Conservation (phyloP, 192 early-diverging fungal species). For the Chytriomyces hyalinus region DNA sequence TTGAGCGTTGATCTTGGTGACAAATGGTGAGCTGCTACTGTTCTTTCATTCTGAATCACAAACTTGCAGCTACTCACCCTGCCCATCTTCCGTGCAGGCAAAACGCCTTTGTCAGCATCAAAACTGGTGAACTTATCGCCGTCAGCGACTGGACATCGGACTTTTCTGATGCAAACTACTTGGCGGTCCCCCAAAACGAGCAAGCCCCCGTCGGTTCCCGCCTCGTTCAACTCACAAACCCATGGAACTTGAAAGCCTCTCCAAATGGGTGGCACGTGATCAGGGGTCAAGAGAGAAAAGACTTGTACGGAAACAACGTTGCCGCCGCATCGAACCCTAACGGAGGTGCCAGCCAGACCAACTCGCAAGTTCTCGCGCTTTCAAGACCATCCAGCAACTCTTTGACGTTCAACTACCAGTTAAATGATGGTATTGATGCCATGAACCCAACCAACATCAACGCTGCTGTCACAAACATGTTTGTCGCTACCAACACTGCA, state of each 20-base stretch:
- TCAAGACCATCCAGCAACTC: no score
- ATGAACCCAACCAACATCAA: no score
- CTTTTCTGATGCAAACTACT: not conserved
- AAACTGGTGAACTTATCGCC: constrained; percentile 1
- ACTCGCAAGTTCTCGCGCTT: not conserved
- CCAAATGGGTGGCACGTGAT: no score
- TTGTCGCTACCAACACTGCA: no score
- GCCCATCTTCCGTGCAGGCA: not conserved
- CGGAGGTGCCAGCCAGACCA: not conserved
- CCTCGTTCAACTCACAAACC: not conserved
- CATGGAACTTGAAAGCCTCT: not conserved
- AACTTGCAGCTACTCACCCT: not conserved
- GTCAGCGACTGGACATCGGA: not conserved
- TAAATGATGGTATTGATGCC: no score
- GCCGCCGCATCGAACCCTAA: no score
- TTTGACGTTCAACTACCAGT: no score
- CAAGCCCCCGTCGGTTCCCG: no score
- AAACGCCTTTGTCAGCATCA: constrained; percentile 8
- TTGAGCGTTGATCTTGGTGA: constrained; percentile 8
- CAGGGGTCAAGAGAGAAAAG: no score
- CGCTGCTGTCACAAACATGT: no score
- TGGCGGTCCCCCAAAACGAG: no score
- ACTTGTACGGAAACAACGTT: no score
- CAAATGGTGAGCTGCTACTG: not conserved
- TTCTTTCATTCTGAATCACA: not conserved